Conservation (phyloP, 164 flowering plant genomes). For the Berberis thunbergii region DNA sequence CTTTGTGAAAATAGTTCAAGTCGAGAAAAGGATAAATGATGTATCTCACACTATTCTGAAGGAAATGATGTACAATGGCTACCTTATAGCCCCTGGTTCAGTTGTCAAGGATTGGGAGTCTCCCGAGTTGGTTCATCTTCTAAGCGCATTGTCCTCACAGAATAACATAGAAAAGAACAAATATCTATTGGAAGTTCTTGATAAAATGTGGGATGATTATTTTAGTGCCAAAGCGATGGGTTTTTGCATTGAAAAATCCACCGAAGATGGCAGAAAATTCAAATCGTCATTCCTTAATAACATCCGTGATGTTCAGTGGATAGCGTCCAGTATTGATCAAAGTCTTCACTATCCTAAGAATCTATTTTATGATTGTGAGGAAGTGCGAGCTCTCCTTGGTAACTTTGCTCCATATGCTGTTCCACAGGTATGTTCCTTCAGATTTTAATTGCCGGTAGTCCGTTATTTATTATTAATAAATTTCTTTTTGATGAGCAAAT, state of each 20-base stretch:
- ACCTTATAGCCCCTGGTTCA: constrained; percentile 21
- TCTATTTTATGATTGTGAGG: constrained; percentile 67
- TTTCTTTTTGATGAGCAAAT: no score
- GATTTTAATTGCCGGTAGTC: neutral
- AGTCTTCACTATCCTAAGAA: constrained; percentile 70
- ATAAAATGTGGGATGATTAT: constrained; percentile 65
- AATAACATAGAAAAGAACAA: constrained; percentile 34
- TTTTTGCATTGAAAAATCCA: constrained; percentile 24
- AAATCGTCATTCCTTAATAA: constrained; percentile 48
- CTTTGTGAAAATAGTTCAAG: constrained; percentile 61
- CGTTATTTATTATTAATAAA: no score
- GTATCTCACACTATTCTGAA: constrained; percentile 18
- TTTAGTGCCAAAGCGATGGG: constrained; percentile 49
- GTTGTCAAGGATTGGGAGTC: constrained; percentile 80
- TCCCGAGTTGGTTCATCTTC: constrained; percentile 44
- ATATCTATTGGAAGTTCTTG: constrained; percentile 68
- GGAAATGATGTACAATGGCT: constrained; percentile 16
- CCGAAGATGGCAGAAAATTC: constrained; percentile 25
- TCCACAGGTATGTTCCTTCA: constrained; percentile 59
- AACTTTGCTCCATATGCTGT: constrained; percentile 70
- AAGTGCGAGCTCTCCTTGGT: constrained; percentile 65
- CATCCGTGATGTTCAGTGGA: constrained; percentile 53
- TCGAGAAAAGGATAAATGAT: constrained; percentile 37
- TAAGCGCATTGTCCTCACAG: constrained; percentile 36
- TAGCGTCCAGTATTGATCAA: constrained; percentile 56